Evolutionary conservation across 495 filamentous ascomycete genomes (phyloP).

Genomic region (Tuber umbilicatum): DNA sequence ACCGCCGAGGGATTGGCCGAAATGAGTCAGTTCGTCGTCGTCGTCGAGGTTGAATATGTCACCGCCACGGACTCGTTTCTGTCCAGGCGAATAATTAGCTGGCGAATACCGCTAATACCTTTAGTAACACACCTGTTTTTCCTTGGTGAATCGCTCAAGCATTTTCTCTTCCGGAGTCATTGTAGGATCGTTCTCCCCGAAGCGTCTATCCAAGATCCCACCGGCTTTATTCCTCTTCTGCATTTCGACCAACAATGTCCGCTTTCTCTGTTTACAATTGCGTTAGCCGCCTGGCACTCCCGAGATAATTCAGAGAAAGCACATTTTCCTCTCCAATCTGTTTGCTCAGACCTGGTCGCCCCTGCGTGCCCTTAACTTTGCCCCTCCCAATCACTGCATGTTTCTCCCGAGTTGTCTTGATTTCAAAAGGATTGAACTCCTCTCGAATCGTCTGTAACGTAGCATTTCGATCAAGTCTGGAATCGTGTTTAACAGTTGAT

Average conservation of each 20-base stretch:
- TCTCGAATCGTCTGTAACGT: constrained; percentile 80
- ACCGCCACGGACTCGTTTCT: constrained; percentile 33
- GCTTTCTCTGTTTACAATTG: constrained; percentile 36
- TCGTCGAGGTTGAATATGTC: constrained; percentile 83
- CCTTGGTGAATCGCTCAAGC: constrained; percentile 77
- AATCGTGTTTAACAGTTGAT: constrained; percentile 57
- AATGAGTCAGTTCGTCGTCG: constrained; percentile 68
- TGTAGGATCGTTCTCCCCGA: constrained; percentile 89
- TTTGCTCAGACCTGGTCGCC: constrained; percentile 75
- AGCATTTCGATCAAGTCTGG: constrained; percentile 62
- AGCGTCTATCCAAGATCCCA: constrained; percentile 84
- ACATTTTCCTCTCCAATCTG: constrained; percentile 81
- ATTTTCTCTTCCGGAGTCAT: constrained; percentile 93
- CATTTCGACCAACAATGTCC: constrained; percentile 80
- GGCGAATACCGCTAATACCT: constrained; percentile 43
- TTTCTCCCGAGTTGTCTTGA: constrained; percentile 55
- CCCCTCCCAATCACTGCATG: constrained; percentile 43
- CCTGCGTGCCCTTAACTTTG: constrained; percentile 51
- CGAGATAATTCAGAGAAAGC: constrained; percentile 36
- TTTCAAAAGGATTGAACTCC: constrained; percentile 94
- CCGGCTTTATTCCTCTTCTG: constrained; percentile 80
- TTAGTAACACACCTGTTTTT: constrained; percentile 67
- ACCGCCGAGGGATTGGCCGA: constrained; percentile 61
- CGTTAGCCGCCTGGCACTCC: constrained; percentile 2
- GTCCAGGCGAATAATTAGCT: constrained; percentile 27